phyloP scores from a whole-genome alignment of 805 yeast genomes.

The Teunomyces aglyptinius region DNA sequence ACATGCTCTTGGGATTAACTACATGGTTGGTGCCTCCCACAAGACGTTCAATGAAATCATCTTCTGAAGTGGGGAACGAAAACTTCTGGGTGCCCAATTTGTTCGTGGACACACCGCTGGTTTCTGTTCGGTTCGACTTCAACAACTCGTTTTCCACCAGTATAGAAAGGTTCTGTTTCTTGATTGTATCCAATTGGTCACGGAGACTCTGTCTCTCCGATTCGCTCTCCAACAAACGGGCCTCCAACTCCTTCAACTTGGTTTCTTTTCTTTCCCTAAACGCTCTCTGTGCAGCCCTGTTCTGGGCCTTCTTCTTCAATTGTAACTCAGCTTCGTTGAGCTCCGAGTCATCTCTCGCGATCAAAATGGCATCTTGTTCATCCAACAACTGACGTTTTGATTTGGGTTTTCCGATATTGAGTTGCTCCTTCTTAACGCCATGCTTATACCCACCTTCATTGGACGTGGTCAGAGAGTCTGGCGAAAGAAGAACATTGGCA shows the following conservation, averaged over 20 bases:
- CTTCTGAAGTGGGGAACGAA: conserved; percentile 34
- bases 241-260: conserved; percentile 64
- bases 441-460: conserved; percentile 4
- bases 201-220: conserved; percentile 46
- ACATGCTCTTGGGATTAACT: conserved; percentile 18
- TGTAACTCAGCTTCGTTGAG: conserved; percentile 43
- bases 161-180: conserved; percentile 54
- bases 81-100: conserved; percentile 16
- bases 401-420: neutral
- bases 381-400: conserved; percentile 28
- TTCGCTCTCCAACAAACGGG: conserved; percentile 57
- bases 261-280: conserved; percentile 80
- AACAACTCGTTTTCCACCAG: conserved; percentile 62
- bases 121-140: conserved; percentile 26
- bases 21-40: conserved; percentile 24
- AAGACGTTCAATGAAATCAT: conserved; percentile 31
- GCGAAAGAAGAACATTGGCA: conserved; percentile 1
- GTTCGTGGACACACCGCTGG: neutral
- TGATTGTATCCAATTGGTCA: conserved; percentile 50
- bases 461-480: conserved; percentile 6
- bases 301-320: conserved; percentile 69
- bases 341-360: conserved; percentile 37
- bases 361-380: conserved; percentile 36
- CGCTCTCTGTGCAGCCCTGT: conserved; percentile 85
- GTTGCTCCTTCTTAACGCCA: neutral